A percentile compares a stretch with the other conserved stretches of the same genome.
phyloP scores from a whole-genome alignment of 192 early-diverging fungal species.

The Podila verticillata region DNA sequence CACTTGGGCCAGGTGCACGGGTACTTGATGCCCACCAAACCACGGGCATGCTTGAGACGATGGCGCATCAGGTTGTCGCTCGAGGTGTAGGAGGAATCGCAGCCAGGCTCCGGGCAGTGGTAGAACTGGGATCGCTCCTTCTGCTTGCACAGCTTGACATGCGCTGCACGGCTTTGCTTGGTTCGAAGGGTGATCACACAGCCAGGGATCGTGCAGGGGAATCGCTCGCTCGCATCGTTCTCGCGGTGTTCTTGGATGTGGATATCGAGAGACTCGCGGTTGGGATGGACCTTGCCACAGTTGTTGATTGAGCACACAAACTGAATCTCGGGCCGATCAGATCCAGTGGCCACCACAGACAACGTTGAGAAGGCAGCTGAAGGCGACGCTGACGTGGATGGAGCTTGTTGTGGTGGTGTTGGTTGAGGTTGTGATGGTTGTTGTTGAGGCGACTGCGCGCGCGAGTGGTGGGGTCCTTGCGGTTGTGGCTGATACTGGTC shows the following conservation, averaged over 20 bases:
- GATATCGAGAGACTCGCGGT: constrained; percentile 26
- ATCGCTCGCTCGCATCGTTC: constrained; percentile 19
- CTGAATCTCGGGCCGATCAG: background rate
- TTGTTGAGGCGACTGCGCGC: background rate
- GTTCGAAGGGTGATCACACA: constrained; percentile 30
- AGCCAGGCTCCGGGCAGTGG: constrained; percentile 35
- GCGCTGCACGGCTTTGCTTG: constrained; percentile 33
- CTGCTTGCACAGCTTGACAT: constrained; percentile 39
- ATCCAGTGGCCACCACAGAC: background rate
- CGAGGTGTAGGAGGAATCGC: constrained; percentile 31
- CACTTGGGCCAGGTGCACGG: constrained; percentile 43
- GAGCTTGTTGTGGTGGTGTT: background rate
- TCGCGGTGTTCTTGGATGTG: constrained; percentile 42
- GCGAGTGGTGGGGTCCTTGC: constrained; percentile 1
- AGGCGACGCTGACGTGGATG: background rate
- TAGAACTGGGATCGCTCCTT: constrained; percentile 26
- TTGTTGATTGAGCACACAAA: constrained; percentile 29
- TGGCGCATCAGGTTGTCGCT: constrained; percentile 45
- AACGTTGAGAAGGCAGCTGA: background rate
- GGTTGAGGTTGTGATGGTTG: constrained; percentile 3
- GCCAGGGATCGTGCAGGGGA: constrained; percentile 24
- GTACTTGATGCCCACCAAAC: constrained; percentile 45
- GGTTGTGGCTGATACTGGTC: background rate
- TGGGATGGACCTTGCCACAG: constrained; percentile 25
- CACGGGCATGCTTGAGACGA: constrained; percentile 34